Base-by-base conservation (phyloP, 257 asterid genomes). In the Plectranthus barbatus region DNA sequence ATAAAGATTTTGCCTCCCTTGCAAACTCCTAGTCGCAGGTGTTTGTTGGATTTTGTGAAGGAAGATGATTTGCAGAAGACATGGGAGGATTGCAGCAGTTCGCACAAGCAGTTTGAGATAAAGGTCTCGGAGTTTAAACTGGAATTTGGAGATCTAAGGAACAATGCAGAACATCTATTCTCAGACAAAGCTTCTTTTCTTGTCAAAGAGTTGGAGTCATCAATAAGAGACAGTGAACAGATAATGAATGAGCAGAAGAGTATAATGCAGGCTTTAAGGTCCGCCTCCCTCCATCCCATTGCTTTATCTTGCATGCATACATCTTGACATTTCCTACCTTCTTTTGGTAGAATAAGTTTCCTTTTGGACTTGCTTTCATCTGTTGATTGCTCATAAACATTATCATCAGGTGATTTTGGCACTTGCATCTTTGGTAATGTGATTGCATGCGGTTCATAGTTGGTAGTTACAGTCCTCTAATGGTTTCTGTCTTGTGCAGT, bases 261-360 rank as follows among this genome's bases (percentile, higher is more conserved):
- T 81, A 90, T 93, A 68, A 84, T 93, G 97, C 96, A 84, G 77
- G 86, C 95, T 67, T 79, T 93, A 66, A 85, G 99, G 99, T 93
- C 57, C n/a, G n/a, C 24, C 56, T 55, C 72, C 33, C 64, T 41
- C 53, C 51, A 74, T 59, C 64, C 60, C n/a, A n/a, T n/a, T n/a
- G n/a, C 70, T 60, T 21, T 23, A 4, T 23, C 42, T 14, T 0
- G 18, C 1, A 19, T 9, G 40, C 31, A 13, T 56, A n/a, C 5
- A 55, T 34, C 50, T 62, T 23, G 17, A 9, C 33, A 36, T 45
- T 7, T 15, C 53, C 31, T 59, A 52, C 64, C 26, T 59, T 11
- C 14, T 62, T 34, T 21, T 40, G 51, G 14, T 54, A 24, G 53
- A 15, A 17, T 8, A 41, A 19, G 20, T 3, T 11, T 44, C 40